These are phyloP conservation scores for Lentinula raphanica DNA, from an alignment of 768 basidiomycete genomes.

Conservation along the genomic window DNA sequence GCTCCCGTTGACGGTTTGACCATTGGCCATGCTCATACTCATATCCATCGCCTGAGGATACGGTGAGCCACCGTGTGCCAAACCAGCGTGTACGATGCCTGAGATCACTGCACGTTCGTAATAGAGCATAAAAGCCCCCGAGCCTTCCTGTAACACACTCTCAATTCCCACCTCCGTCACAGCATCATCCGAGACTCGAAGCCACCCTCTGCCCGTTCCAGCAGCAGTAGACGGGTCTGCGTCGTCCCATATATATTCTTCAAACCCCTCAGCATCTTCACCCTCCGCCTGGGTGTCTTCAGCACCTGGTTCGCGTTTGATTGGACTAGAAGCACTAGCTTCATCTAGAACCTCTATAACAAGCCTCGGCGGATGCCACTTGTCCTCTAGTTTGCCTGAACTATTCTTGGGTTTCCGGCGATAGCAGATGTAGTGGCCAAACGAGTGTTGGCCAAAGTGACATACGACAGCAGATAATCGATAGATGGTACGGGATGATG, in stretches of 20 bases:
- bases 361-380: slow-evolving; percentile 32
- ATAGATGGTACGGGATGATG: slow-evolving; percentile 65
- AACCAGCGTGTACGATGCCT: slow-evolving; percentile 8
- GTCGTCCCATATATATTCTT: slow-evolving; percentile 55
- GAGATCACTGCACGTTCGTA: slow-evolving; percentile 65
- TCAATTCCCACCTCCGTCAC: slow-evolving; percentile 75
- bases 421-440: slow-evolving; percentile 93
- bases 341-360: slow-evolving; percentile 19
- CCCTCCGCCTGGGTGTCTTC: slow-evolving; percentile 17
- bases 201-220: slow-evolving; percentile 65
- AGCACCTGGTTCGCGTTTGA: slow-evolving; percentile 8
- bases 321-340: background rate
- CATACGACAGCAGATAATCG: slow-evolving; percentile 83
- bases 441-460: slow-evolving; percentile 89
- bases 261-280: slow-evolving; percentile 4
- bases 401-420: slow-evolving; percentile 66
- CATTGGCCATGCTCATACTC: background rate
- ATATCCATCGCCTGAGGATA: background rate
- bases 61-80: background rate
- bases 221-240: slow-evolving; percentile 29
- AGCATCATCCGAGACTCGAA: slow-evolving; percentile 82
- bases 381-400: slow-evolving; percentile 29
- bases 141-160: slow-evolving; percentile 66
- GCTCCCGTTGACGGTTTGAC: background rate
- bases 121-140: slow-evolving; percentile 87